A percentile compares a stretch with the other conserved stretches of the same genome.
phyloP scores from a whole-genome alignment of 78 protist genomes.

The Dictyostelium brefeldianum region DNA sequence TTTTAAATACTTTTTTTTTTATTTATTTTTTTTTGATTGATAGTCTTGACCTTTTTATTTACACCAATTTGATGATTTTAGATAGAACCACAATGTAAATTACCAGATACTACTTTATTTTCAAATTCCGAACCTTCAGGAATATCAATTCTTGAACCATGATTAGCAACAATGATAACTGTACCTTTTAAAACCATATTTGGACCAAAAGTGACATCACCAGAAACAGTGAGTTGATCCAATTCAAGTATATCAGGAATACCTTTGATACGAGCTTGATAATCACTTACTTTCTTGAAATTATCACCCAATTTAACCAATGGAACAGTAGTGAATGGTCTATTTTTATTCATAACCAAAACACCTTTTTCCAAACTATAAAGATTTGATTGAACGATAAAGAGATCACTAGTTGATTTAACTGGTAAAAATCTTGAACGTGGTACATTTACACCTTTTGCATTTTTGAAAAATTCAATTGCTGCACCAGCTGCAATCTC shows the following conservation, averaged over 20 bases:
- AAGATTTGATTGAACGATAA: slow-evolving; percentile 94
- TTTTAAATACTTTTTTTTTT: too few species aligned
- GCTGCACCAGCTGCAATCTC: slow-evolving; percentile 99
- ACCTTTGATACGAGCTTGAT: slow-evolving; percentile 75
- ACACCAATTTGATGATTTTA: background rate
- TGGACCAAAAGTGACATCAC: slow-evolving; percentile 95
- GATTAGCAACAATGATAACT: slow-evolving; percentile 92
- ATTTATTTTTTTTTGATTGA: too few species aligned
- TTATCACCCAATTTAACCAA: slow-evolving; percentile 93
- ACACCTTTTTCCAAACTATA: slow-evolving; percentile 86
- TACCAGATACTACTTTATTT: slow-evolving; percentile 93
- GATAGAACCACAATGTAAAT: slow-evolving; percentile 53
- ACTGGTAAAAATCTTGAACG: slow-evolving; percentile 98
- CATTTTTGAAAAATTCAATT: slow-evolving; percentile 91
- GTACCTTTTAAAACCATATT: slow-evolving; percentile 90
- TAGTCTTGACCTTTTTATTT: too few species aligned
- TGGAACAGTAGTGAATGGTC: slow-evolving; percentile 88
- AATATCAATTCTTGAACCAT: slow-evolving; percentile 89
- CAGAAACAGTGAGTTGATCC: slow-evolving; percentile 94
- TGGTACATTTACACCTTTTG: slow-evolving; percentile 94
- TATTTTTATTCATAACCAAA: slow-evolving; percentile 82
- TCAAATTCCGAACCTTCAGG: slow-evolving; percentile 94
- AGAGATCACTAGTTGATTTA: slow-evolving; percentile 95
- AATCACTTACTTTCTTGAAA: slow-evolving; percentile 88
- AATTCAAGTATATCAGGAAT: slow-evolving; percentile 95